These are phyloP conservation scores for Neurospora sp. DNA, from an alignment of 495 filamentous ascomycete species.

Conservation along the genomic window DNA sequence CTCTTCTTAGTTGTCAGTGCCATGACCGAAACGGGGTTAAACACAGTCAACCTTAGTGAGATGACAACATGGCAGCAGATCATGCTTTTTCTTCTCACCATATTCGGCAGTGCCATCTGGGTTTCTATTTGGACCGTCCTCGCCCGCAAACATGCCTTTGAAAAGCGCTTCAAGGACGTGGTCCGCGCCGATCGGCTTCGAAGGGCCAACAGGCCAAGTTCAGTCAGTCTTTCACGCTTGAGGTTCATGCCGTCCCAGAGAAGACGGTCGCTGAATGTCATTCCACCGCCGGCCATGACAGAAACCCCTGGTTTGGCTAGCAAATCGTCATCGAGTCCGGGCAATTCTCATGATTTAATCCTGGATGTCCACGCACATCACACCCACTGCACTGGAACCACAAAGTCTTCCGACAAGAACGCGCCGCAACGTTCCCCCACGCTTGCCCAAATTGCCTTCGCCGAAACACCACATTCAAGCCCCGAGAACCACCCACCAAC, in stretches of 20 bases:
- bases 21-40: constrained; percentile 71
- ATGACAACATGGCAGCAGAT: constrained; percentile 74
- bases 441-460: constrained; percentile 18
- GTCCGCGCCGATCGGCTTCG: constrained; percentile 38
- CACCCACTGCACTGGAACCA: not conserved
- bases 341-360: not conserved
- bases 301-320: not conserved
- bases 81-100: constrained; percentile 60
- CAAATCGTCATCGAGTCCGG: not conserved
- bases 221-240: constrained; percentile 4
- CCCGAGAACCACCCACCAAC: not conserved
- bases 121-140: constrained; percentile 53
- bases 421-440: not conserved
- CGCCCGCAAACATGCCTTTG: constrained; percentile 61
- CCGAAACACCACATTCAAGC: constrained; percentile 5
- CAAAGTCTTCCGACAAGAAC: not conserved
- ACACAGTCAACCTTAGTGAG: constrained; percentile 52
- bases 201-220: constrained; percentile 6
- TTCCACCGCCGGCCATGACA: not conserved
- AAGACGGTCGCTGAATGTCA: constrained; percentile 1
- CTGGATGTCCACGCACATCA: not conserved
- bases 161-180: constrained; percentile 51
- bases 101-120: constrained; percentile 62
- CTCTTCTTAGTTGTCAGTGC: constrained; percentile 70
- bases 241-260: constrained; percentile 7